Evolutionary conservation across 2,329 filamentous ascomycete species (phyloP).

Genomic region (Alternaria consortialis): DNA sequence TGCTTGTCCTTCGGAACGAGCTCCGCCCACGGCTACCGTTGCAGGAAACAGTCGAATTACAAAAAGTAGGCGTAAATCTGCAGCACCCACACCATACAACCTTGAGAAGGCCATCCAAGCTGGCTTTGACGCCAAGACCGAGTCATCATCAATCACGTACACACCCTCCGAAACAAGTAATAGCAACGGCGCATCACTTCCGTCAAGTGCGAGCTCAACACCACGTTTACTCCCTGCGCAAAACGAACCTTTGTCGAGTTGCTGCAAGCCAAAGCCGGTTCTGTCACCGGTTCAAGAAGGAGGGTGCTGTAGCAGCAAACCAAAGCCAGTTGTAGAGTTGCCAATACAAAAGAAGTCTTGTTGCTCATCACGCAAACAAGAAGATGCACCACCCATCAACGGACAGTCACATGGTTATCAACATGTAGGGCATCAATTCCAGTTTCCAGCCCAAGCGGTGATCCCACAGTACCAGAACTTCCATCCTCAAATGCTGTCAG

Average conservation of each 20-base stretch:
- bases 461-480: constrained; percentile 32
- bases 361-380: constrained; percentile 36
- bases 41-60: constrained; percentile 43
- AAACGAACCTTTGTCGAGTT: constrained; percentile 40
- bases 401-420: constrained; percentile 17
- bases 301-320: constrained; percentile 44
- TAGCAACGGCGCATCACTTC: constrained; percentile 45
- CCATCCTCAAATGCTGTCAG: constrained; percentile 23
- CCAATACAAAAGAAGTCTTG: constrained; percentile 41
- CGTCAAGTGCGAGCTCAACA: constrained; percentile 51
- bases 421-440: constrained; percentile 27
- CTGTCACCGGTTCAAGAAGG: constrained; percentile 27
- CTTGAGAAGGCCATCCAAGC: constrained; percentile 49
- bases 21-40: constrained; percentile 32
- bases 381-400: constrained; percentile 8
- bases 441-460: constrained; percentile 34
- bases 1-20: constrained; percentile 47
- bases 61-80: constrained; percentile 45
- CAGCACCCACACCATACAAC: constrained; percentile 37
- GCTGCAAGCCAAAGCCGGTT: constrained; percentile 43
- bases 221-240: constrained; percentile 43
- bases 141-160: constrained; percentile 41
- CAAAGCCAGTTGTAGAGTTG: constrained; percentile 25
- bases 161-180: constrained; percentile 47
- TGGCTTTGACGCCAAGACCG: constrained; percentile 42